Percentiles rank a stretch among this genome's conserved stretches.
Evolutionary conservation across 306 rosid species (phyloP).

Genomic region (Inga leiocalycina): DNA sequence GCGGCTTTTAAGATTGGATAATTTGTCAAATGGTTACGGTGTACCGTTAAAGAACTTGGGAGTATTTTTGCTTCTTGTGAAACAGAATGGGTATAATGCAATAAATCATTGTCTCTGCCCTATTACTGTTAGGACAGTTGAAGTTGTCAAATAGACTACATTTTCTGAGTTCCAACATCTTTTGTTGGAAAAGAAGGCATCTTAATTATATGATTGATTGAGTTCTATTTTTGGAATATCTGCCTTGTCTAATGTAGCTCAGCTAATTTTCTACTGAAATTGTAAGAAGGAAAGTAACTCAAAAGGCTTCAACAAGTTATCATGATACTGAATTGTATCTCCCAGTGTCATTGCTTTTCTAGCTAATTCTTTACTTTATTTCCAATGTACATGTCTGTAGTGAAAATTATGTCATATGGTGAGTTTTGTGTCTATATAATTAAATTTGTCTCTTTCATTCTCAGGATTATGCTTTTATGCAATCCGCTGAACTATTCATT

Average conservation of each 20-base stretch:
- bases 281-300: background rate
- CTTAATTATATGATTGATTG: background rate
- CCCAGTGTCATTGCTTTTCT: background rate
- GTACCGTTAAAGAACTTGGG: background rate
- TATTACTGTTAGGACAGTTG: background rate
- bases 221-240: background rate
- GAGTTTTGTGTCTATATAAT: background rate
- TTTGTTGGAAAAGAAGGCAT: background rate
- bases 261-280: background rate
- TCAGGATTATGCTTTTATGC: background rate
- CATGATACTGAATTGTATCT: background rate
- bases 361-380: background rate
- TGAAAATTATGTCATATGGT: background rate
- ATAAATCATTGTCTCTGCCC: background rate
- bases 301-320: background rate
- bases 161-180: conserved; percentile 10
- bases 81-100: conserved; percentile 4
- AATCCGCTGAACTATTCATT: background rate
- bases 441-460: background rate
- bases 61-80: background rate
- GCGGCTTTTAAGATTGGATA: background rate
- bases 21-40: background rate
- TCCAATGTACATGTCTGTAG: background rate
- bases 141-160: background rate
- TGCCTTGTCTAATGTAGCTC: conserved; percentile 4